Percentiles rank a stretch among this genome's conserved stretches.
phyloP scores from a whole-genome alignment of 2,329 filamentous ascomycete species.

The Teratosphaeriaceae sp. region DNA sequence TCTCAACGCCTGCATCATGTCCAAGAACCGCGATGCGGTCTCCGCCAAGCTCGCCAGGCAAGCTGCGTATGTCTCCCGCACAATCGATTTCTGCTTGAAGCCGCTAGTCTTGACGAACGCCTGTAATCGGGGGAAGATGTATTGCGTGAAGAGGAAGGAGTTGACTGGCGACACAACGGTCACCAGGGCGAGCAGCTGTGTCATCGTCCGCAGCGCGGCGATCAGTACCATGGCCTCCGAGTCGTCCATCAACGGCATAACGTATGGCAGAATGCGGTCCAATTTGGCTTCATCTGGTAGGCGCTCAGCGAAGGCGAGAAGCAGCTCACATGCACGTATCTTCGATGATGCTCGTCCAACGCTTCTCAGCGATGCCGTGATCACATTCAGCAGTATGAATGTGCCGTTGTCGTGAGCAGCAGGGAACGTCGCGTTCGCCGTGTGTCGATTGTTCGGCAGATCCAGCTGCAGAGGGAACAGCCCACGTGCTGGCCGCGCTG shows the following conservation, averaged over 20 bases:
- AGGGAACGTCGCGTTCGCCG: constrained; percentile 54
- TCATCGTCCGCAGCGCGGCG: constrained; percentile 76
- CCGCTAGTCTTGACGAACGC: constrained; percentile 49
- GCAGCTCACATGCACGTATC: constrained; percentile 80
- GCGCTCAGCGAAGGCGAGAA: constrained; percentile 84
- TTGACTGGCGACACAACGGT: constrained; percentile 74
- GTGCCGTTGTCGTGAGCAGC: constrained; percentile 77
- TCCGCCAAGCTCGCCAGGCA: constrained; percentile 84
- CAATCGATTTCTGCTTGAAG: constrained; percentile 50
- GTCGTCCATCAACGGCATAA: constrained; percentile 77
- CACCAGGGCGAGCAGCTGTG: constrained; percentile 81
- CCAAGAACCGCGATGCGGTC: constrained; percentile 76
- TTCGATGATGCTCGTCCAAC: constrained; percentile 84
- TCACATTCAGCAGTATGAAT: constrained; percentile 80
- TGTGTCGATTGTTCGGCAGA: constrained; percentile 76
- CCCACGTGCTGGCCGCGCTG: constrained; percentile 34
- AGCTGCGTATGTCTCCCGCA: constrained; percentile 86
- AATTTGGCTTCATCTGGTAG: constrained; percentile 93
- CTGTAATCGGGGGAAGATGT: constrained; percentile 55
- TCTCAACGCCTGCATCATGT: constrained; percentile 82
- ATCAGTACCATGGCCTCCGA: constrained; percentile 78
- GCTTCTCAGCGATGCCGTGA: constrained; percentile 82
- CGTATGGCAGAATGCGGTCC: constrained; percentile 84
- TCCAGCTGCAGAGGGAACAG: constrained; percentile 78
- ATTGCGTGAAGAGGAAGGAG: constrained; percentile 61